phyloP scores from a whole-genome alignment of 179 eudicot species.

The Monotropa hypopitys region DNA sequence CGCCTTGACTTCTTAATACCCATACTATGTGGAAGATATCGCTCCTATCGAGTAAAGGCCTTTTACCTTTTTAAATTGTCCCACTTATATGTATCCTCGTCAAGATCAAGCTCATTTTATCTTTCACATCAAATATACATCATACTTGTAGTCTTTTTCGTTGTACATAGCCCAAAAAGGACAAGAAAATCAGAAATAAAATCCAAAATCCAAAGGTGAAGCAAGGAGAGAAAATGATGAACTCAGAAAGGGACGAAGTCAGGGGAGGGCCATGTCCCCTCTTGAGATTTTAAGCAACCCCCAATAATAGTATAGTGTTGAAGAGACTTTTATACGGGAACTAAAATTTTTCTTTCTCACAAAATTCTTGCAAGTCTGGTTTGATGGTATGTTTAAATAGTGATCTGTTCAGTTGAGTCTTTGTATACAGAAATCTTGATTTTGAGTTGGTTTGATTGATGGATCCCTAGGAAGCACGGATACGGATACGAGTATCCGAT shows the following conservation, averaged over 20 bases:
- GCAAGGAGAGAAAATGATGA: not conserved
- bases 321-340: not conserved
- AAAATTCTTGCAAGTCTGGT: not conserved
- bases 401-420: no score
- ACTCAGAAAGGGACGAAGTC: not conserved
- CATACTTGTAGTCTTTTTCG: not conserved
- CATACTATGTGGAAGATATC: not conserved
- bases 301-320: not conserved
- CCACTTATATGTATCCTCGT: not conserved
- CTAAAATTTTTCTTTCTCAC: not conserved
- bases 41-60: not conserved
- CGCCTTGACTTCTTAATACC: not conserved
- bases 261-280: not conserved
- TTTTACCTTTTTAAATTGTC: not conserved
- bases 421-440: no score
- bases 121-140: not conserved
- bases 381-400: not conserved
- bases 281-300: not conserved
- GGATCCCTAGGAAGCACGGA: no score
- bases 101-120: not conserved
- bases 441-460: no score
- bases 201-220: not conserved
- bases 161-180: not conserved
- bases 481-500: no score
- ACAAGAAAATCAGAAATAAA: not conserved